Percentiles rank a stretch among this genome's conserved stretches.
Evolutionary conservation across 371 early-diverging fungal species (phyloP).

Genomic region (Conidiobolus incongruus): DNA sequence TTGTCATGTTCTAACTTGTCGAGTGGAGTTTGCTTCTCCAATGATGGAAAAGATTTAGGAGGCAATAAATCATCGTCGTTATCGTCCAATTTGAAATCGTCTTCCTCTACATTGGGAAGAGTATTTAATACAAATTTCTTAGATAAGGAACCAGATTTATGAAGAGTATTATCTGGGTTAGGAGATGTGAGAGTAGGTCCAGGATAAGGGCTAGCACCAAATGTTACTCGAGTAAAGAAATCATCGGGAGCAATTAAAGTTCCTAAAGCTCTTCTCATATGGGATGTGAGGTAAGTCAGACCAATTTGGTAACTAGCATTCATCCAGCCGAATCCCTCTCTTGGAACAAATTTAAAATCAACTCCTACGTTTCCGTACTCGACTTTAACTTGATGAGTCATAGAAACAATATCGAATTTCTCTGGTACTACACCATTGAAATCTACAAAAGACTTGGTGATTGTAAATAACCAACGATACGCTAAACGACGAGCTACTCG

Average conservation of each 20-base stretch:
- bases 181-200: not conserved
- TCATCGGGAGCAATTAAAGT: conserved; percentile 51
- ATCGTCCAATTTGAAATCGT: not conserved
- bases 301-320: conserved; percentile 82
- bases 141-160: not conserved
- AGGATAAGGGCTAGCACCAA: not conserved
- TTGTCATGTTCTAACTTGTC: not conserved
- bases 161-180: too few relatives aligned
- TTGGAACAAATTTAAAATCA: conserved; percentile 82
- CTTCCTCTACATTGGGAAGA: not conserved
- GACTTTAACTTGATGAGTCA: conserved; percentile 78
- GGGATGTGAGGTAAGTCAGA: conserved; percentile 36
- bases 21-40: not conserved
- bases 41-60: not conserved
- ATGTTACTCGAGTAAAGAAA: conserved; percentile 15
- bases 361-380: conserved; percentile 90
- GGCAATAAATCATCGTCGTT: not conserved
- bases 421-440: conserved; percentile 95
- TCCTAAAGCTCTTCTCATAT: conserved; percentile 59
- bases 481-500: conserved; percentile 58
- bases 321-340: conserved; percentile 98
- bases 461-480: conserved; percentile 89
- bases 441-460: conserved; percentile 84
- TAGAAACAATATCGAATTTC: conserved; percentile 81
- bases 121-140: not conserved